Percentiles rank a stretch among this genome's conserved stretches.
Evolutionary conservation across 805 yeast species (phyloP).

Genomic region (Hanseniaspora osmophila): DNA sequence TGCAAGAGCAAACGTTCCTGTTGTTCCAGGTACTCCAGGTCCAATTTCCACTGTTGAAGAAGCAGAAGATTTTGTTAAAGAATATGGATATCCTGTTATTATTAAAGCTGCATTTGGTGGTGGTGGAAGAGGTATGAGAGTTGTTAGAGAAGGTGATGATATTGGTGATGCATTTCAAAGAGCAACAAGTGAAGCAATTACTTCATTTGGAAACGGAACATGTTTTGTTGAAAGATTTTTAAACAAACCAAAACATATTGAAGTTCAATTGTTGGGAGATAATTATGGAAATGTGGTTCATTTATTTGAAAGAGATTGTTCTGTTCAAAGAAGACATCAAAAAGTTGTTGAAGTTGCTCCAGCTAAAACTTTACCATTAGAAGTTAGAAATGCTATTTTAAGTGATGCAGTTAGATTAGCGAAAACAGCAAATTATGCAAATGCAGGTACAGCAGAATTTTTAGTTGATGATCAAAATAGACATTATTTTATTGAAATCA

Average conservation of each 20-base stretch:
- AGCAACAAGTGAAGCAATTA: conserved; percentile 85
- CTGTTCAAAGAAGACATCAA: conserved; percentile 99
- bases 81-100: conserved; percentile 91
- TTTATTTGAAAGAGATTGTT: conserved; percentile 93
- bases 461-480: conserved; percentile 85
- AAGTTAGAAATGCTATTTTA: conserved; percentile 81
- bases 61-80: conserved; percentile 62
- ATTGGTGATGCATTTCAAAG: conserved; percentile 82
- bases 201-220: conserved; percentile 97
- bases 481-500: conserved; percentile 94
- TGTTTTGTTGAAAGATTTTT: conserved; percentile 93
- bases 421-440: conserved; percentile 73
- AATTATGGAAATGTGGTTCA: conserved; percentile 89
- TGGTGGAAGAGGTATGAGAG: conserved; percentile 99
- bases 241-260: conserved; percentile 93
- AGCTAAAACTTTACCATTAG: conserved; percentile 72
- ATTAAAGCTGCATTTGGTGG: conserved; percentile 99
- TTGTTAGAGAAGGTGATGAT: conserved; percentile 90
- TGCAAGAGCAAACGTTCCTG: conserved; percentile 67
- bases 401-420: conserved; percentile 92
- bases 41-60: conserved; percentile 74
- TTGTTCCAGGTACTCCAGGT: conserved; percentile 96
- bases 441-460: conserved; percentile 98
- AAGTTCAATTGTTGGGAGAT: conserved; percentile 91
- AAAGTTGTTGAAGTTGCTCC: conserved; percentile 98